Conservation (phyloP, 2,329 filamentous ascomycete species). For the Zarea fungicola region DNA sequence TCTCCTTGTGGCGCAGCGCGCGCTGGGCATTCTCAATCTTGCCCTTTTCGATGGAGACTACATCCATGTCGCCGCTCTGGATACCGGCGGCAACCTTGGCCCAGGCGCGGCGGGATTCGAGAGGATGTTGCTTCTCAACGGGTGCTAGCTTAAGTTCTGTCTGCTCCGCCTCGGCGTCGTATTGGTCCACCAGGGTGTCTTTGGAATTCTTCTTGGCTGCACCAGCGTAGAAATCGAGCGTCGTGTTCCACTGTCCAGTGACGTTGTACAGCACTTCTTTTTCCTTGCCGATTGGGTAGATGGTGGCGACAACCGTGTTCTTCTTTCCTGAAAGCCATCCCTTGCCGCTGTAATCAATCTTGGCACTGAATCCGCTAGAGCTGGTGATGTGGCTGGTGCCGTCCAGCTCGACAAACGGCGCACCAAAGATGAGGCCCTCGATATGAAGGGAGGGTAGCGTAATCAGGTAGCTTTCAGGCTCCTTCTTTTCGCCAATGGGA, state of each 20-base stretch:
- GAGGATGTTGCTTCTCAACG: slow-evolving; percentile 73
- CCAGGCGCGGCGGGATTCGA: slow-evolving; percentile 88
- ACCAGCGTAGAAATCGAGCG: slow-evolving; percentile 71
- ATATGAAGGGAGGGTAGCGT: slow-evolving; percentile 89
- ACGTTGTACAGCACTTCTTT: slow-evolving; percentile 74
- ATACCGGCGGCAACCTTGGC: slow-evolving; percentile 78
- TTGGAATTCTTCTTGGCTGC: slow-evolving; percentile 44
- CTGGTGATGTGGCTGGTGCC: slow-evolving; percentile 79
- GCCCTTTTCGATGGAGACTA: slow-evolving; percentile 70
- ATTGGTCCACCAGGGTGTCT: slow-evolving; percentile 49
- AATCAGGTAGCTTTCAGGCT: slow-evolving; percentile 74
- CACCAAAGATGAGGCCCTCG: slow-evolving; percentile 80
- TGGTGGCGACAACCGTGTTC: slow-evolving; percentile 73
- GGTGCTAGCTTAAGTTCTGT: slow-evolving; percentile 68
- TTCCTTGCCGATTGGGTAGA: slow-evolving; percentile 67
- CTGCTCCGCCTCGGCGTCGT: slow-evolving; percentile 53
- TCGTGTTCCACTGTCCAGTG: slow-evolving; percentile 85
- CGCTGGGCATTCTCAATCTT: slow-evolving; percentile 89
- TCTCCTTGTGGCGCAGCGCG: slow-evolving; percentile 66
- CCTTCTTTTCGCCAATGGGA: slow-evolving; percentile 36
- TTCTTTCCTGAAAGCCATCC: slow-evolving; percentile 96
- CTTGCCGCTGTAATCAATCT: slow-evolving; percentile 89
- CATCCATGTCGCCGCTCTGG: slow-evolving; percentile 75
- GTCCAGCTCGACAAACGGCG: slow-evolving; percentile 88
- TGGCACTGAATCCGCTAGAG: slow-evolving; percentile 78